These are phyloP conservation scores for Teratosphaeria gauchensis DNA, from an alignment of 2,329 filamentous ascomycete genomes.

Conservation along the genomic window DNA sequence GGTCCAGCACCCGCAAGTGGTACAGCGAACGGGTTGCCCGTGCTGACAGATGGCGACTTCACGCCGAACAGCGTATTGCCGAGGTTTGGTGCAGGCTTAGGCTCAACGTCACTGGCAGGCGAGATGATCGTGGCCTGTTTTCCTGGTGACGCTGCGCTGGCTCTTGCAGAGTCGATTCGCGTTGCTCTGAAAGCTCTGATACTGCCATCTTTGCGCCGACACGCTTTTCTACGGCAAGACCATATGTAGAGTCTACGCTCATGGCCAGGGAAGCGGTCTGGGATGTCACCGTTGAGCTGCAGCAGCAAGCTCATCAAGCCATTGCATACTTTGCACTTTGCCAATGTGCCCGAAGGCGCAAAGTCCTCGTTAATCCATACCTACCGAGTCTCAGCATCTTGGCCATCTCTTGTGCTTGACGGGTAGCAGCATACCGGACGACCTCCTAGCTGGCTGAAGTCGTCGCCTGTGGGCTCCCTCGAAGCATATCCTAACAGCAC, in stretches of 20 bases:
- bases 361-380: constrained; percentile 70
- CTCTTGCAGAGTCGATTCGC: constrained; percentile 21
- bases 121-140: constrained; percentile 6
- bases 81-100: constrained; percentile 37
- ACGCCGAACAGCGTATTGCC: constrained; percentile 64
- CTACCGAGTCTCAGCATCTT: constrained; percentile 35
- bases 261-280: constrained; percentile 75
- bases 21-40: constrained; percentile 55
- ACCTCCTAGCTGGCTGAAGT: constrained; percentile 80
- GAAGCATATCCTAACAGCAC: constrained; percentile 86
- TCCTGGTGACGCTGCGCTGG: constrained; percentile 1
- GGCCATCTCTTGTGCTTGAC: constrained; percentile 1
- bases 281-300: constrained; percentile 84
- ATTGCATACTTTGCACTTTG: constrained; percentile 81
- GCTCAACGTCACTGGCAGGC: constrained; percentile 9
- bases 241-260: constrained; percentile 84
- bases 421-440: constrained; percentile 54
- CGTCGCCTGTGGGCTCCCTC: constrained; percentile 67
- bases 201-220: constrained; percentile 72
- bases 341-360: constrained; percentile 65
- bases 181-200: constrained; percentile 61
- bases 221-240: constrained; percentile 66
- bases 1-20: constrained; percentile 25
- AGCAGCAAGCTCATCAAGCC: constrained; percentile 73
- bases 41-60: constrained; percentile 30